Evolutionary conservation across 1,139 yeast species (phyloP).

Genomic region (Citeromyces siamensis): DNA sequence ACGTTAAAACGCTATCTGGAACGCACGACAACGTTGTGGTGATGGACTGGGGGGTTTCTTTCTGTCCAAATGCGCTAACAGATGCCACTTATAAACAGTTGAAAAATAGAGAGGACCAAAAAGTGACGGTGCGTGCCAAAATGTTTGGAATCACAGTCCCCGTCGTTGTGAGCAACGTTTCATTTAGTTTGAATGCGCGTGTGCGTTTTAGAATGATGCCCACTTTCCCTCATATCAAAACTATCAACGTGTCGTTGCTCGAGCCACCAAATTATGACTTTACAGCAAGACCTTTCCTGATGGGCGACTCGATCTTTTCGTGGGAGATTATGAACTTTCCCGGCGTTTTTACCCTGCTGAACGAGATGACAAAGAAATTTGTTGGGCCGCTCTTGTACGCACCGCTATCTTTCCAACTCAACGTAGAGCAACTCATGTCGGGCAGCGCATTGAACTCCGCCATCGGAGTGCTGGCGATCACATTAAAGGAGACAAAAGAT

Average conservation of each 20-base stretch:
- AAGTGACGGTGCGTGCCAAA: conserved; percentile 52
- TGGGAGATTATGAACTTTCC: conserved; percentile 84
- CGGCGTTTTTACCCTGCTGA: conserved; percentile 70
- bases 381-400: conserved; percentile 79
- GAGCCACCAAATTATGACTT: conserved; percentile 87
- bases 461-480: conserved; percentile 72
- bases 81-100: conserved; percentile 79
- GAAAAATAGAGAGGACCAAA: conserved; percentile 75
- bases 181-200: conserved; percentile 59
- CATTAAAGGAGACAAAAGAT: conserved; percentile 51
- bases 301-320: conserved; percentile 73
- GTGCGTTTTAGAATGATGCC: conserved; percentile 83
- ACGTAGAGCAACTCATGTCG: conserved; percentile 80
- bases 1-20: conserved; percentile 77
- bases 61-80: conserved; percentile 79
- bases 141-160: conserved; percentile 61
- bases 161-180: conserved; percentile 45
- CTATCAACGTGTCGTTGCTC: conserved; percentile 71
- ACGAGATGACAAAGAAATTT: conserved; percentile 75
- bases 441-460: conserved; percentile 77
- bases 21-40: conserved; percentile 88
- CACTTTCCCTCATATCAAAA: conserved; percentile 85
- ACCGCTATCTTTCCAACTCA: conserved; percentile 87
- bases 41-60: conserved; percentile 89
- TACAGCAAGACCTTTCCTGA: conserved; percentile 39